These are phyloP conservation scores for Boeremia lycopersici DNA, from an alignment of 2,329 filamentous ascomycete genomes.

Conservation along the genomic window DNA sequence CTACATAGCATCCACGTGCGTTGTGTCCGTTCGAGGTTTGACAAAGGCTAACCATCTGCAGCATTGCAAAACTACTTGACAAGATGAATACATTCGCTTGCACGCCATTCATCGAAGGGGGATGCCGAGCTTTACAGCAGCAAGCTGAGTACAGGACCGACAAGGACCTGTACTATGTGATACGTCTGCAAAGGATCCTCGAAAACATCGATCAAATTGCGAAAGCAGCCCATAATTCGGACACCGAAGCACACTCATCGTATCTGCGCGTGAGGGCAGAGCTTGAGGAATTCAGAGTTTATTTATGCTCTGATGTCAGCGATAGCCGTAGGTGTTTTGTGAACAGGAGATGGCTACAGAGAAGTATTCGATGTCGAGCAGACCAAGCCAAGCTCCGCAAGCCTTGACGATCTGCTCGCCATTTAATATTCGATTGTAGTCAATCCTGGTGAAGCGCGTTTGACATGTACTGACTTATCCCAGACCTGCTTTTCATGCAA, in stretches of 20 bases:
- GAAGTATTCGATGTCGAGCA: no score
- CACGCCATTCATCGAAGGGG: constrained; percentile 46
- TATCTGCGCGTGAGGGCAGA: constrained; percentile 41
- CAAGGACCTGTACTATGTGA: constrained; percentile 44
- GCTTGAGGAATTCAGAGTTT: constrained; percentile 40
- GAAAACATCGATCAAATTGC: constrained; percentile 45
- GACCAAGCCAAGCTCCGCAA: no score
- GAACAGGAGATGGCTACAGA: no score
- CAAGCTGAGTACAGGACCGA: constrained; percentile 43
- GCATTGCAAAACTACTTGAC: constrained; percentile 46
- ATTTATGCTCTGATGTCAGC: constrained; percentile 33
- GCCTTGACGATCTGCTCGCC: no score
- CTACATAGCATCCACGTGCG: constrained; percentile 52
- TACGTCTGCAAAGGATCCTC: constrained; percentile 48
- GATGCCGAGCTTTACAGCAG: constrained; percentile 42
- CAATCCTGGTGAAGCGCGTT: neutral
- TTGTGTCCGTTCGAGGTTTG: neutral
- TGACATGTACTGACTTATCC: neutral
- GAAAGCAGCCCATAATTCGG: constrained; percentile 20
- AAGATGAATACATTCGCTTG: constrained; percentile 48
- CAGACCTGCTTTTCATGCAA: constrained; percentile 49
- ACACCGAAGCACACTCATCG: constrained; percentile 37
- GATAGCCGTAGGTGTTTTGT: constrained; percentile 36
- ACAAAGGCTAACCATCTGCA: constrained; percentile 26
- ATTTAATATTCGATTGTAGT: no score